phyloP scores from a whole-genome alignment of 2,329 filamentous ascomycete genomes.

The Aspergillus sp. region DNA sequence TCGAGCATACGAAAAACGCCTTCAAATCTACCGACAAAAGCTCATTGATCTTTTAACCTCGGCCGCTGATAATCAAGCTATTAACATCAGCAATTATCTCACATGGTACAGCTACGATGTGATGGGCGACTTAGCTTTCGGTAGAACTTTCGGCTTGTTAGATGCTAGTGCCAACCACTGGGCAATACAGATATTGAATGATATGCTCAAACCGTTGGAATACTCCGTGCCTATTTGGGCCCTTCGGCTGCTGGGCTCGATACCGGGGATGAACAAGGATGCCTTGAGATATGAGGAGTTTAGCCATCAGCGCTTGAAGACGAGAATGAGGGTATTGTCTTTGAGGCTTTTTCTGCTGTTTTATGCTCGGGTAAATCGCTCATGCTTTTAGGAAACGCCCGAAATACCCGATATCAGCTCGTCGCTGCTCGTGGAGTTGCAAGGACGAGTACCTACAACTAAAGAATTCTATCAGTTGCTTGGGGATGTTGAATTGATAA shows the following conservation, averaged over 20 bases:
- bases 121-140: conserved; percentile 20
- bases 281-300: not conserved
- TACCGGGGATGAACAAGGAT: not conserved
- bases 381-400: not conserved
- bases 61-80: conserved; percentile 25
- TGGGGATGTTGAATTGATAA: not conserved
- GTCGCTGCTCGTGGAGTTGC: not conserved
- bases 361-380: not conserved
- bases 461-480: not conserved
- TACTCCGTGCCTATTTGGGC: not conserved
- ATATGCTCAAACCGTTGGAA: not conserved
- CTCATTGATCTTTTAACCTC: conserved; percentile 32
- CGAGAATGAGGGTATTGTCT: not conserved
- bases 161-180: not conserved
- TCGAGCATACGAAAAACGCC: conserved; percentile 44
- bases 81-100: conserved; percentile 45
- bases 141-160: conserved; percentile 9
- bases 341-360: not conserved
- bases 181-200: not conserved
- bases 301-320: not conserved
- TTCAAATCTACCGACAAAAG: conserved; percentile 39
- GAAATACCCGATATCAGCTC: not conserved
- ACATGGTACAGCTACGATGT: conserved; percentile 19
- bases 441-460: not conserved
- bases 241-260: not conserved